Evolutionary conservation across 306 rosid genomes (phyloP), one percentile per base, ranked within the genome.

Genomic region (Vigna radiata): DNA sequence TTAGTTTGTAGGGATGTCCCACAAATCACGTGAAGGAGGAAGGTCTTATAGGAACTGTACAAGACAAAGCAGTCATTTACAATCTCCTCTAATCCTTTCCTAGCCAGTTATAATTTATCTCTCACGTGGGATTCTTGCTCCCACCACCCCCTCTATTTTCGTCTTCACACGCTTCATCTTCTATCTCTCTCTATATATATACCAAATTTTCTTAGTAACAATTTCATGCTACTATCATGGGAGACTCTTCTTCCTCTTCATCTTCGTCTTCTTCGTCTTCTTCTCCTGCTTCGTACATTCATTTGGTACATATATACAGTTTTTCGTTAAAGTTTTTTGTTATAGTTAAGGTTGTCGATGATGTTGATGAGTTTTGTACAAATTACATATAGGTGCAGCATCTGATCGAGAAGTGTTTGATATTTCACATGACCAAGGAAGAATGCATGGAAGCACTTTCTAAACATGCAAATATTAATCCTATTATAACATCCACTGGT

Each of bases 371-470:
- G 41, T 67, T 63, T 65, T 65, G 2, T 2, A 53, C 3, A 25
- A 25, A 25, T 25, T 25, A 25, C 27, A 25, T 56, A 18, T 65
- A 95, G 99, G 91, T 95, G 76, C 99, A 95, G 53, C 94, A 92
- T 86, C 79, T 95, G 86, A 95, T 95, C 47, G 99, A 95, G 85
- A 90, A 90, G 90, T 95, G 99, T 78, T 75, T 95, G 87, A 90
- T 85, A 80, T 92, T 89, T 82, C 84, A 79, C 67, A 89, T 95
- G 99, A 87, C 85, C 17, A 90, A 88, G 87, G 96, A 95, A 44
- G 94, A 92, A 77, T 95, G 99, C 91, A 87, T 88, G 90, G 99
- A 90, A 81, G 97, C 97, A 23, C 97, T 95, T 21, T 88, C 92
- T 41, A 95, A 91, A 77, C 92, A 95, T 74, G 99, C 97, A 79